phyloP scores from a whole-genome alignment of 2,329 filamentous ascomycete species.

The Nannizzia gypsea region DNA sequence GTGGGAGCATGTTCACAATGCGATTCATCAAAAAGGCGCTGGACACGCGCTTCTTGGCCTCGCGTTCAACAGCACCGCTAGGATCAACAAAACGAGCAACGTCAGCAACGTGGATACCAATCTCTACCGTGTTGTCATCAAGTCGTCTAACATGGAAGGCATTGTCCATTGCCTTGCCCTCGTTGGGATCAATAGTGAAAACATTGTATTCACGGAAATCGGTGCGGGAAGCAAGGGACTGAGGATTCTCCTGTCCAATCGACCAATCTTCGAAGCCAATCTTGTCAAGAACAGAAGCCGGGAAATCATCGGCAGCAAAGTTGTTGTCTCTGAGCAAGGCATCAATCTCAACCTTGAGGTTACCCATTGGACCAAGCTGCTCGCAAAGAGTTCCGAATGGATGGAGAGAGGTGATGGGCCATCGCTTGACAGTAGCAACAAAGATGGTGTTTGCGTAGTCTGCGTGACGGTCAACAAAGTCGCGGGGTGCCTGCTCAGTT shows the following conservation, averaged over 20 bases:
- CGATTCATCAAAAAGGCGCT: conserved; percentile 91
- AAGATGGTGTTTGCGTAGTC: conserved; percentile 97
- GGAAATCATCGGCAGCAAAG: conserved; percentile 94
- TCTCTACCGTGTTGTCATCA: conserved; percentile 74
- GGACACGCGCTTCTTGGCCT: conserved; percentile 95
- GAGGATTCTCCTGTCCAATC: conserved; percentile 68
- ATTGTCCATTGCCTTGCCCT: conserved; percentile 78
- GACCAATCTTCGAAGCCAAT: conserved; percentile 90
- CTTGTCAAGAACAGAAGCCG: conserved; percentile 86
- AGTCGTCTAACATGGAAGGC: conserved; percentile 83
- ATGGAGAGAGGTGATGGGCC: conserved; percentile 98
- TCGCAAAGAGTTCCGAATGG: conserved; percentile 96
- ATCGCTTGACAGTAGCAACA: conserved; percentile 97
- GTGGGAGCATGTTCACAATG: conserved; percentile 73
- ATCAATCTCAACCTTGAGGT: conserved; percentile 95
- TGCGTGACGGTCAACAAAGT: conserved; percentile 97
- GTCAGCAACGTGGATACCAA: conserved; percentile 90
- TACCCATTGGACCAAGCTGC: conserved; percentile 92
- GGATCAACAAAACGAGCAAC: conserved; percentile 94
- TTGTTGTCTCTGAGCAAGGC: conserved; percentile 96
- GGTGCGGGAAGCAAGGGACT: conserved; percentile 59
- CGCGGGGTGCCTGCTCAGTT: conserved; percentile 90
- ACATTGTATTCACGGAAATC: conserved; percentile 82
- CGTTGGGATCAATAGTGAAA: conserved; percentile 87
- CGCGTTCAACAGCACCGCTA: conserved; percentile 88